These are phyloP conservation scores for Zancudomyces culisetae DNA, from an alignment of 371 early-diverging fungal genomes.

Conservation along the genomic window DNA sequence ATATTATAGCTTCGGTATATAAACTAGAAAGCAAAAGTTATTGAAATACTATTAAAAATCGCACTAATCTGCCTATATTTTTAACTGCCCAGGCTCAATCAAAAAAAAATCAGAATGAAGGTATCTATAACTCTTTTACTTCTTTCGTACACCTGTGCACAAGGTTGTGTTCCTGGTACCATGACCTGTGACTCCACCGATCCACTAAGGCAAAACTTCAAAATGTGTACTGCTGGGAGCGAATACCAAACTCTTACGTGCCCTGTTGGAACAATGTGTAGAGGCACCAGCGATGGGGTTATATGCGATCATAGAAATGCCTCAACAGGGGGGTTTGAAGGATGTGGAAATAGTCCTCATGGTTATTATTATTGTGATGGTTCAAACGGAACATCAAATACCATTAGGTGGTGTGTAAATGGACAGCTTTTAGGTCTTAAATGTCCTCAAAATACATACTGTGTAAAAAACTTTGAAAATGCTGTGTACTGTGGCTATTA, in stretches of 20 bases:
- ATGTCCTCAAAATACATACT: background rate
- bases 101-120: background rate
- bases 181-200: background rate
- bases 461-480: background rate
- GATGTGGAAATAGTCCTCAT: background rate
- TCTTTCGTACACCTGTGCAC: background rate
- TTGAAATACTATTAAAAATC: too few species aligned
- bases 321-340: background rate
- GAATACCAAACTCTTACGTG: background rate
- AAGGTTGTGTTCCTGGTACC: background rate
- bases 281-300: background rate
- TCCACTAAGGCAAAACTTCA: background rate
- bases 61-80: too few species aligned
- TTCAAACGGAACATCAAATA: background rate
- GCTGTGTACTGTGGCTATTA: background rate
- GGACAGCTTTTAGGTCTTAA: background rate
- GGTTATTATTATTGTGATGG: background rate
- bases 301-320: background rate
- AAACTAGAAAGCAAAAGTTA: too few species aligned
- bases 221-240: background rate
- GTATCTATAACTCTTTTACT: background rate
- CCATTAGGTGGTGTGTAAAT: background rate
- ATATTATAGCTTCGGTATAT: too few species aligned
- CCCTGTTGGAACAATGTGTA: background rate
- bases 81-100: background rate